Base-by-base conservation (phyloP, 352 stramenopile genomes). In the Phytophthora nicotianae region DNA sequence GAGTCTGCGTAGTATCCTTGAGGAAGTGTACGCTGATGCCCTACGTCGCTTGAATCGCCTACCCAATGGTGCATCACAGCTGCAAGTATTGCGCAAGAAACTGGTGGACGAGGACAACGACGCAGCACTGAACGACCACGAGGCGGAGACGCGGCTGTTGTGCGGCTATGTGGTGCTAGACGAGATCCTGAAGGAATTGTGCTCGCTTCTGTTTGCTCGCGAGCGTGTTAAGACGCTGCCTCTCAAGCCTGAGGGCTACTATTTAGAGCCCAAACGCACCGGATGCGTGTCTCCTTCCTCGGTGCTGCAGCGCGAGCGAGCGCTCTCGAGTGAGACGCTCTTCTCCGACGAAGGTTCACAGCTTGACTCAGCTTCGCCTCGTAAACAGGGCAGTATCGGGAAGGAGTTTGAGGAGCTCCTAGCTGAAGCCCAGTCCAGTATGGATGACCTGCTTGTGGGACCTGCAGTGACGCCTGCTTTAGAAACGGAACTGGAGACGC, bases 181-280 rank as follows among this genome's bases (percentile, higher is more conserved):
- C 47, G 87, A 96, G 56, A 81, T 96, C 27, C 58, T 96, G 3
- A 94, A 94, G 61, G 87, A 96, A 61, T 72, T 96, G 2, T 93
- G 86, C 47, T 91, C 85, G 9, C 73, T 91, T 53, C 65, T 94
- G 2, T 93, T 94, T 49, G 83, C 85, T 1, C 83, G 81, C 21
- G 85, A 93, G 32, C 82, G 82, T 19, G 79, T 92, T 21, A 79
- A 81, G 35, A 88, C 68, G 17, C 63, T 96, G 32, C 87, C 87
- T 6, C 67, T 94, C 26, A 90, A 91, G 55, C 85, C 87, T 1
- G 87, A 94, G 52, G 87, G 86, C 3, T 92, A 88, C 63, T 96
- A 94, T 71, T 72, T 94, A 29, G 80, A 89, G 58, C 75, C 83
- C 0, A 92, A 90, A 58, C 77, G 78, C 2, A 47, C 52, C 23